Conservation (phyloP, 345 rosid species). For the Eutrema heterophyllum region DNA sequence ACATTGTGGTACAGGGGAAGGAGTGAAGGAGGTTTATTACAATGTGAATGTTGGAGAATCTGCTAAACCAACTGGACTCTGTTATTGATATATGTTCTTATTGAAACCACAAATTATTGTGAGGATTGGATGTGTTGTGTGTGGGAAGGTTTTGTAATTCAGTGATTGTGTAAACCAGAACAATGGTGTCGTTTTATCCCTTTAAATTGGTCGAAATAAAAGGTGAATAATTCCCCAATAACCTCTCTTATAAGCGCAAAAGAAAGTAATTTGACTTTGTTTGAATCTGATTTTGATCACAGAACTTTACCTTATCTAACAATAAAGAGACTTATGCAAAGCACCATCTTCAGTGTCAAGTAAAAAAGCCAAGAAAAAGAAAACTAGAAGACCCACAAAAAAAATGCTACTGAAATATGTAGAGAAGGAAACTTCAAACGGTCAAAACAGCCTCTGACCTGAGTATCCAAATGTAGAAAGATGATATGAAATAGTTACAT, state of each 20-base stretch:
- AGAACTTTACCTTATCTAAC: background rate
- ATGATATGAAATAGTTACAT: background rate
- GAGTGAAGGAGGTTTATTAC: conserved; percentile 29
- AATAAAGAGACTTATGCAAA: background rate
- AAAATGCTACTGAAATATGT: background rate
- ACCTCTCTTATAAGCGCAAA: background rate
- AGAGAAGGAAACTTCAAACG: background rate
- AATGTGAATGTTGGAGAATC: conserved; percentile 25
- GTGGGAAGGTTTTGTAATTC: conserved; percentile 4
- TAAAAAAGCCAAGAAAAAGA: background rate
- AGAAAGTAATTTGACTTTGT: background rate
- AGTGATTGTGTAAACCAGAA: conserved; percentile 14
- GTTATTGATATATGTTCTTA: conserved; percentile 29
- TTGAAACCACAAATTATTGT: background rate
- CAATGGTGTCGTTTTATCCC: conserved; percentile 12
- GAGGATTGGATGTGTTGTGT: conserved; percentile 6
- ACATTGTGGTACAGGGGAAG: conserved; percentile 37
- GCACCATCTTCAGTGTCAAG: background rate
- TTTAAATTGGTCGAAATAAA: conserved; percentile 11
- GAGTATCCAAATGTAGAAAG: background rate
- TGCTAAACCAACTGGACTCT: conserved; percentile 37
- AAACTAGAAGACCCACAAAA: background rate
- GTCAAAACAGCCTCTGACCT: conserved; percentile 11
- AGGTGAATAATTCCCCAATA: conserved; percentile 6
- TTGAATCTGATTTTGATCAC: background rate